Evolutionary conservation across 176 grass and related monocot genomes (phyloP), one percentile per base, ranked within the genome.

Genomic region (Eleusine coracana): DNA sequence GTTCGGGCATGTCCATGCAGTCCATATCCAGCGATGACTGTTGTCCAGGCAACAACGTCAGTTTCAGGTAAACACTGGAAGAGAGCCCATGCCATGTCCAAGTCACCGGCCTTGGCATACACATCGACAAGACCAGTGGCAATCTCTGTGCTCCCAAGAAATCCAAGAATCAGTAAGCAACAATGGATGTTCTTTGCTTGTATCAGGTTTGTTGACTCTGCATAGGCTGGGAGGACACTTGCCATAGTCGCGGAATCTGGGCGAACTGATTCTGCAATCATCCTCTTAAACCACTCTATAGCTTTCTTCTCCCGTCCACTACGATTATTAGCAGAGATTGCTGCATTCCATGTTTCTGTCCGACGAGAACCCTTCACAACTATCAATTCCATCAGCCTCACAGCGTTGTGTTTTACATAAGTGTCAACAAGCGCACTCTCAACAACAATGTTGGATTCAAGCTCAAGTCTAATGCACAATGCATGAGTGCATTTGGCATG

Each of bases 311-410:
- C 65, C 16, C 1, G n/a, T 34, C 68, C 20, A 49, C 55, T 68
- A 12, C 34, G 75, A 23, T 70, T 72, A 66, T 83, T 85, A 64
- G 87, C 86, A 73, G 86, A 94, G 40, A 94, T 91, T 23, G 90
- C 80, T 14, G 89, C 92, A 83, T 94, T 94, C 89, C 92, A 92
- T 55, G 83, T 87, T 63, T 84, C 92, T 17, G 87, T 87, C 76
- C 70, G 80, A 25, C 48, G 63, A 3, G 92, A 91, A 14, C 89
- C 77, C 23, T 60, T 83, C 46, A 71, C n/a, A 29, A 92, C 73
- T 65, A 84, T 80, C 64, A 66, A 34, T 6, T 58, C 62, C 60
- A 84, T 77, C 78, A 87, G 18, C 12, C 85, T 41, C 74, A 69
- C 56, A 52, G 40, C 41, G 28, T 58, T 37, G 42, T 81, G 89